These are phyloP conservation scores for Volvariella volvacea DNA, from an alignment of 1,284 basidiomycete genomes.

Conservation along the genomic window DNA sequence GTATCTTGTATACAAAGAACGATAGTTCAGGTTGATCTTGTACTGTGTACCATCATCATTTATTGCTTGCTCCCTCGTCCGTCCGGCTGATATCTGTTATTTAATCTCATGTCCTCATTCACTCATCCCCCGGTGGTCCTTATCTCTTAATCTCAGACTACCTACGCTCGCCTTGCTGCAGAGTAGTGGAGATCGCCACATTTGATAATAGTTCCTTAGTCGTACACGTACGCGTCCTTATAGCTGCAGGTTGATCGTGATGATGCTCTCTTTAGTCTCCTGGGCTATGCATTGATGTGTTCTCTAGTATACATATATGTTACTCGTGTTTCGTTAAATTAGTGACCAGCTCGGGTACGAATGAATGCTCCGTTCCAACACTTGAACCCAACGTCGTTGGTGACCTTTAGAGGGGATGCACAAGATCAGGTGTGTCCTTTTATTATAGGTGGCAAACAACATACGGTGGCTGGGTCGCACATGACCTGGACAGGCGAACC, in stretches of 20 bases:
- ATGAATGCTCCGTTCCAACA: constrained; percentile 45
- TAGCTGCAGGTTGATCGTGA: no score
- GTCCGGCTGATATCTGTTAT: background rate
- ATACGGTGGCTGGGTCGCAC: constrained; percentile 46
- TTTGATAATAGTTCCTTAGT: no score
- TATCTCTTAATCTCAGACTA: no score
- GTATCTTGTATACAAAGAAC: constrained; percentile 1
- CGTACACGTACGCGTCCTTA: background rate
- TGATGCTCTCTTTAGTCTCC: no score
- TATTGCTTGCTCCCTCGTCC: no score
- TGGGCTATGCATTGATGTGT: no score
- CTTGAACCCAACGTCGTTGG: constrained; percentile 47
- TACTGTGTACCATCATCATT: background rate
- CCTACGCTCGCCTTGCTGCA: no score
- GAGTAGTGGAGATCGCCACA: no score
- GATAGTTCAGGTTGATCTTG: background rate
- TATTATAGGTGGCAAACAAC: constrained; percentile 13
- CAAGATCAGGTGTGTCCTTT: background rate
- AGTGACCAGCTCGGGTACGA: constrained; percentile 16
- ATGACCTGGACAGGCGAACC: constrained; percentile 38
- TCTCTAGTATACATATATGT: no score
- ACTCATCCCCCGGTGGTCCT: background rate
- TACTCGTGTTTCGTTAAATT: no score
- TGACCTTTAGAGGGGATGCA: constrained; percentile 24
- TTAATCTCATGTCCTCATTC: background rate